Evolutionary conservation across 1,139 yeast genomes (phyloP).

Genomic region (Nadsonia commutata): DNA sequence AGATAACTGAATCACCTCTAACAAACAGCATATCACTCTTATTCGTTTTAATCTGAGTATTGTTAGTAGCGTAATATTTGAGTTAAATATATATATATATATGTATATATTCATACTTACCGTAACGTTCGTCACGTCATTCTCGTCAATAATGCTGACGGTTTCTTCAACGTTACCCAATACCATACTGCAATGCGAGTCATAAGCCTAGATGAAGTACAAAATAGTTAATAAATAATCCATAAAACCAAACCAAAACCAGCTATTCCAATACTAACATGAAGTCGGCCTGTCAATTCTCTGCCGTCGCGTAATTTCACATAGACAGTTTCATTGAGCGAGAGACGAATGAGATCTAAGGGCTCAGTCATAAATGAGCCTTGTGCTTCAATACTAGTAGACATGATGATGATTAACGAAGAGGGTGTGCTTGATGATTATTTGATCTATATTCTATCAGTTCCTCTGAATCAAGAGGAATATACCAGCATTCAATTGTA

Average conservation of each 20-base stretch:
- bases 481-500: neutral
- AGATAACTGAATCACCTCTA: conserved; percentile 51
- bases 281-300: conserved; percentile 78
- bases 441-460: too few species aligned
- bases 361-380: conserved; percentile 38
- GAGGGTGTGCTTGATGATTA: neutral
- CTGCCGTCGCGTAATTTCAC: conserved; percentile 95
- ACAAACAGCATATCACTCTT: conserved; percentile 83
- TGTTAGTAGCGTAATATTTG: neutral
- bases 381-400: neutral
- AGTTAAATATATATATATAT: neutral
- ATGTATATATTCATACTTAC: conserved; percentile 13
- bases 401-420: neutral
- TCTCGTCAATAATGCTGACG: conserved; percentile 42
- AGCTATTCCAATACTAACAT: conserved; percentile 26
- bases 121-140: conserved; percentile 28
- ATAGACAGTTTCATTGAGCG: conserved; percentile 73
- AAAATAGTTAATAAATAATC: neutral
- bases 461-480: neutral
- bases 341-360: conserved; percentile 71
- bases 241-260: neutral
- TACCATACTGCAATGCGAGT: conserved; percentile 92
- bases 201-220: conserved; percentile 45
- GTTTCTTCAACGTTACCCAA: conserved; percentile 87
- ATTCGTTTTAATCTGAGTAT: conserved; percentile 35